phyloP scores from a whole-genome alignment of 2,329 filamentous ascomycete genomes.

The Aspergillus niger region DNA sequence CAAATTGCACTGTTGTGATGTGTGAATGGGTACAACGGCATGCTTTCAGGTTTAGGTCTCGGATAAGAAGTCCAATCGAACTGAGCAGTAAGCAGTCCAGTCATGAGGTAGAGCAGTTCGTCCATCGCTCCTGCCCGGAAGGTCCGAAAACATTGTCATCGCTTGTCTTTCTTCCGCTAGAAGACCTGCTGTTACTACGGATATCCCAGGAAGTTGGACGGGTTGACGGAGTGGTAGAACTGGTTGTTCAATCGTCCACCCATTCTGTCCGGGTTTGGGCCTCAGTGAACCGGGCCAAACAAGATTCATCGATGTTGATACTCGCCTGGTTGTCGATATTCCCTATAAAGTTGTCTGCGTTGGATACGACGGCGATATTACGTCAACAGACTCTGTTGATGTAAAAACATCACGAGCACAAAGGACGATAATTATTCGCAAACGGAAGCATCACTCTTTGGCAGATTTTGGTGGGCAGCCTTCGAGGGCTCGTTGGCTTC shows the following conservation, averaged over 20 bases:
- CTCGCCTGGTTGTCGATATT: conserved; percentile 18
- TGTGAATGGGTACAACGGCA: too few species aligned
- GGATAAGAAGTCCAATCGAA: too few species aligned
- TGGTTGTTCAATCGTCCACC: conserved; percentile 49
- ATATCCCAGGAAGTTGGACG: conserved; percentile 45
- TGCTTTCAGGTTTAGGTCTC: too few species aligned
- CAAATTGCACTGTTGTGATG: too few species aligned
- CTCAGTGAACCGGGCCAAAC: conserved; percentile 48
- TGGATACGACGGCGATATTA: conserved; percentile 30
- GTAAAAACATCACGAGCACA: conserved; percentile 13
- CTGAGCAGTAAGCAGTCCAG: too few species aligned
- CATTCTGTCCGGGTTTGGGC: conserved; percentile 55
- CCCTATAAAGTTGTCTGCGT: conserved; percentile 28
- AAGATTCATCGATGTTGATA: conserved; percentile 51
- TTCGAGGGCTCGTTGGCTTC: conserved; percentile 11
- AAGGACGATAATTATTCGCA: too few species aligned
- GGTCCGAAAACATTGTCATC: background rate
- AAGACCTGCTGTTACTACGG: too few species aligned
- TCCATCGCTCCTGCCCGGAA: too few species aligned
- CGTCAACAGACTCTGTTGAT: conserved; percentile 21
- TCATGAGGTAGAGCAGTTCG: too few species aligned
- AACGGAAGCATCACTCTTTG: conserved; percentile 28
- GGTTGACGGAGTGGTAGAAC: conserved; percentile 51
- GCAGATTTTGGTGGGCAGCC: conserved; percentile 29
- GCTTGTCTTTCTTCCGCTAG: background rate